These are phyloP conservation scores for Ogataea henricii DNA, from an alignment of 805 yeast genomes.

Conservation along the genomic window DNA sequence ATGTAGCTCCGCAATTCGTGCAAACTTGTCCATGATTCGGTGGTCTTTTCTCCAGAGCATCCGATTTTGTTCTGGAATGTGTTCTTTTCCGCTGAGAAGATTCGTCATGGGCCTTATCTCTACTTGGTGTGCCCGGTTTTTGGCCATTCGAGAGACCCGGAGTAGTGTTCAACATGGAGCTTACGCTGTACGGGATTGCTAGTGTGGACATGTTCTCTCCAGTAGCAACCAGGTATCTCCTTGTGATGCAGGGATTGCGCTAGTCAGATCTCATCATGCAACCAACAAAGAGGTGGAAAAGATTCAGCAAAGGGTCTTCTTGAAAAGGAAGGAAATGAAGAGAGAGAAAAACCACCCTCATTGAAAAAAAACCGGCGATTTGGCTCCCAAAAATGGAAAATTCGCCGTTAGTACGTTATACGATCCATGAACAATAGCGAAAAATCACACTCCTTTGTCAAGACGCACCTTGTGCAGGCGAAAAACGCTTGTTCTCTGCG, in stretches of 20 bases:
- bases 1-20: conserved; percentile 56
- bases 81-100: conserved; percentile 4
- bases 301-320: no score
- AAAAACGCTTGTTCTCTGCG: background rate
- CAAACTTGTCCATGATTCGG: conserved; percentile 39
- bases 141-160: background rate
- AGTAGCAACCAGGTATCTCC: background rate
- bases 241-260: background rate
- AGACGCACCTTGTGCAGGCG: background rate
- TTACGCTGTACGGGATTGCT: conserved; percentile 1
- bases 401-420: background rate
- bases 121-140: background rate
- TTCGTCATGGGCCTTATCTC: background rate
- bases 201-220: conserved; percentile 3
- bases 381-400: background rate
- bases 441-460: background rate
- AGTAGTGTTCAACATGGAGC: conserved; percentile 1
- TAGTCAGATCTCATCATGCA: background rate
- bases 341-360: background rate
- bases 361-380: background rate
- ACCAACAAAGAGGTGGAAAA: no score
- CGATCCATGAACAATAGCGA: background rate
- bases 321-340: no score
- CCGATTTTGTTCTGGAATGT: conserved; percentile 8
- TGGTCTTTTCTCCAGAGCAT: background rate